A percentile compares a stretch with the other conserved stretches of the same genome.
Conservation (phyloP, 2,329 filamentous ascomycete genomes). For the Juglanconis oblonga region DNA sequence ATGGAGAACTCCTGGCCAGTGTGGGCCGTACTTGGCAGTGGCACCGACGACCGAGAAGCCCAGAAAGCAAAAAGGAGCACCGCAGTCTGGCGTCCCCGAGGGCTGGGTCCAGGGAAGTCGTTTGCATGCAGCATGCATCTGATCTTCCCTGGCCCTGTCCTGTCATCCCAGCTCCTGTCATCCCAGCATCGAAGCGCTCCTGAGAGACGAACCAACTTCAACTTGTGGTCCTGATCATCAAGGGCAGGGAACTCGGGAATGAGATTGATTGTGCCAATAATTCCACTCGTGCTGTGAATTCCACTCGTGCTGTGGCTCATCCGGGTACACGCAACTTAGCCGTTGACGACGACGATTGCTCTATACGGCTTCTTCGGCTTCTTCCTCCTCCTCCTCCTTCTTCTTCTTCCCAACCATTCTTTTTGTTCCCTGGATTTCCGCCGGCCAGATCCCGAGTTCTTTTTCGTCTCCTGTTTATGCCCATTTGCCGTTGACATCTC, state of each 20-base stretch:
- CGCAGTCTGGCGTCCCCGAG: too few species aligned
- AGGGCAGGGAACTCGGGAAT: conserved; percentile 1
- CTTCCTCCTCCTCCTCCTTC: neutral
- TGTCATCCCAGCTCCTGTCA: neutral
- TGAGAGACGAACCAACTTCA: neutral
- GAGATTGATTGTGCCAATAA: conserved; percentile 14
- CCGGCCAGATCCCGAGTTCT: neutral
- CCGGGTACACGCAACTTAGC: conserved; percentile 13
- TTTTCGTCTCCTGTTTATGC: neutral
- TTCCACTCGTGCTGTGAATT: conserved; percentile 14
- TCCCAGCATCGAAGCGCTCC: neutral
- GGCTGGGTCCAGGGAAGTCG: too few species aligned
- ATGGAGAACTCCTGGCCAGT: neutral
- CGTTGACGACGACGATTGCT: neutral
- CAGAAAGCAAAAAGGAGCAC: neutral
- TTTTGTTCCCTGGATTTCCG: neutral
- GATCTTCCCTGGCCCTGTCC: neutral
- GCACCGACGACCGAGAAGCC: conserved; percentile 10
- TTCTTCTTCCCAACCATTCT: neutral
- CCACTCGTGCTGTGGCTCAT: conserved; percentile 15
- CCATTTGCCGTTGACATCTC: conserved; percentile 4
- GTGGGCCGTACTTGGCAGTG: conserved; percentile 3
- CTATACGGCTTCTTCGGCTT: neutral
- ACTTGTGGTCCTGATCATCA: conserved; percentile 1
- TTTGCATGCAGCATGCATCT: neutral